Base-by-base conservation (phyloP, 176 grass and related monocot genomes). In the Carex parvula region DNA sequence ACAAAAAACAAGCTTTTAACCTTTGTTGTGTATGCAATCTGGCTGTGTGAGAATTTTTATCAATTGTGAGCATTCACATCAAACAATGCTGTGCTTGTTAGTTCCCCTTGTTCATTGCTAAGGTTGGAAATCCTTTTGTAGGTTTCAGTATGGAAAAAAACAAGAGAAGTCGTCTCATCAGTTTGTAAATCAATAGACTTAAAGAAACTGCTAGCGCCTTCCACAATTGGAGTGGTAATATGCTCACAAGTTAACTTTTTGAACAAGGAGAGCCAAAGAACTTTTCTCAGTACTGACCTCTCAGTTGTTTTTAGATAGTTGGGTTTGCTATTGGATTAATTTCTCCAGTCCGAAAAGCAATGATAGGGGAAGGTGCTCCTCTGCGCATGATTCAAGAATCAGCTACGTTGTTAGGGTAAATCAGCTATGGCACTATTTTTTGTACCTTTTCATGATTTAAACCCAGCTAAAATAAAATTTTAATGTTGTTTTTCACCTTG, bases 301-400 rank as follows among this genome's bases (percentile, higher is more conserved):
- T 53, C 22, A 63, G 3, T 67, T 65, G 53, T 88, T 15, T 83
- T 84, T 84, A 98, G 96, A 86, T 95, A 67, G 37, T 92, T 1
- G 93, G 96, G 9, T 93, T 97, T 84, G 46, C 91, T 66, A 88
- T 93, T 30, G 96, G 96, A 75, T 91, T 86, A 62, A 84, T 60
- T 79, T 91, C 91, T 83, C 81, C 85, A 3, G 85, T 99, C 55
- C 90, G 89, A 80, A 90, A 92, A 81, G 76, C 88, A 53, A 50
- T 93, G 4, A 93, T 95, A 6, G 87, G 89, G 30, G 91, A 99
- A 11, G 65, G 15, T 3, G 91, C 93, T 41, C 89, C 96, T 84
- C 93, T 95, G 48, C 93, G 93, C 69, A 88, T 92, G 20, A 85
- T 99, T 39, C 88, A 90, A 2, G 91, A 99, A 42, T 95, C 93